These are phyloP conservation scores for Leccinellum rugosiceps DNA, from an alignment of 768 basidiomycete genomes.

Conservation along the genomic window DNA sequence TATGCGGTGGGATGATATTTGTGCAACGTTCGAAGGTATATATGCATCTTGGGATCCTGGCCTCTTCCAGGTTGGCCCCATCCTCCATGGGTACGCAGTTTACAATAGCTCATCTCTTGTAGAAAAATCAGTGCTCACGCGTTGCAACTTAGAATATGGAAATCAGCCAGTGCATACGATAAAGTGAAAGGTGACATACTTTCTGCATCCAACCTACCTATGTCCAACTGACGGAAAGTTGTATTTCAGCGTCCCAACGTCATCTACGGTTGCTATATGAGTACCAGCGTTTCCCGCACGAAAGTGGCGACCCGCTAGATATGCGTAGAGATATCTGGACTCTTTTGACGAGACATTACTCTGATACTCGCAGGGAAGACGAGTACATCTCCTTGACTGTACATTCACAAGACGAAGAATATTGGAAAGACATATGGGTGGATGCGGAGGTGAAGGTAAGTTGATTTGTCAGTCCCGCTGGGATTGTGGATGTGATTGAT, in stretches of 20 bases:
- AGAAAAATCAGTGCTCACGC: background rate
- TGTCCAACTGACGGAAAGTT: background rate
- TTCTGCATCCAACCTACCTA: slow-evolving; percentile 8
- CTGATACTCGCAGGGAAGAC: slow-evolving; percentile 50
- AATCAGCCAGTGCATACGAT: slow-evolving; percentile 40
- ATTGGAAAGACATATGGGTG: slow-evolving; percentile 23
- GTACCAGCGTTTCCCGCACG: background rate
- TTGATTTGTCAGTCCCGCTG: background rate
- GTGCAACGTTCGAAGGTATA: slow-evolving; percentile 72
- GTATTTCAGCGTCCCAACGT: slow-evolving; percentile 36
- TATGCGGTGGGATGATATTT: slow-evolving; percentile 76
- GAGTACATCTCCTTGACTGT: slow-evolving; percentile 66
- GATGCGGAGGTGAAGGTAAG: slow-evolving; percentile 40
- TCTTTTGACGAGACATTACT: slow-evolving; percentile 73
- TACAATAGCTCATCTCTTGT: background rate
- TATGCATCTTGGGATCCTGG: slow-evolving; percentile 87
- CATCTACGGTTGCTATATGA: slow-evolving; percentile 41
- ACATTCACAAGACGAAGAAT: slow-evolving; percentile 42
- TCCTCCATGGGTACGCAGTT: slow-evolving; percentile 65
- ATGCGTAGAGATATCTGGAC: slow-evolving; percentile 65
- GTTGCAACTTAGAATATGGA: slow-evolving; percentile 33
- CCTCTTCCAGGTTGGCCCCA: slow-evolving; percentile 46
- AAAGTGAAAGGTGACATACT: slow-evolving; percentile 32
- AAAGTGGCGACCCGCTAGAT: background rate
- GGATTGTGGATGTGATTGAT: background rate